Conservation (phyloP, 305 asterid species). For the Fraxinus platypoda region DNA sequence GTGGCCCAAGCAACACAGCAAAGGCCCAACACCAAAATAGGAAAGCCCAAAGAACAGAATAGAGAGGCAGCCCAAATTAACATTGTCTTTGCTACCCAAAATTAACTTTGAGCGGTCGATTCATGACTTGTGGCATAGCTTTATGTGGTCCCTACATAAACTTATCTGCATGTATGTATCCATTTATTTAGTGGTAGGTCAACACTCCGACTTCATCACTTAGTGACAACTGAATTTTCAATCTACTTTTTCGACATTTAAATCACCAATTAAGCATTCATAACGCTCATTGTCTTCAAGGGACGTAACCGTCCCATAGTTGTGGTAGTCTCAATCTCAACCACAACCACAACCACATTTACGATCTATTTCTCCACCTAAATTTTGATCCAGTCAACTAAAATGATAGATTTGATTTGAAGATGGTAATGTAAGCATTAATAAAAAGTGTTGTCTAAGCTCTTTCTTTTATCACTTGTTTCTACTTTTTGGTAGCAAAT, state of each 20-base stretch:
- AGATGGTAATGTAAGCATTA: background rate
- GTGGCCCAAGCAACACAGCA: too few species aligned
- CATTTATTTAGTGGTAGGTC: background rate
- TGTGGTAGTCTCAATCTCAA: background rate
- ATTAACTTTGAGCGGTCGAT: background rate
- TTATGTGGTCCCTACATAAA: background rate
- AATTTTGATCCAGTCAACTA: background rate
- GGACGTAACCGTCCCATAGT: background rate
- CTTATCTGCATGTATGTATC: background rate
- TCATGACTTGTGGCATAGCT: background rate
- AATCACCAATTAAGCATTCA: background rate
- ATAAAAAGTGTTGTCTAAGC: background rate
- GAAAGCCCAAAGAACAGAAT: too few species aligned
- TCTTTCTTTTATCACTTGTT: too few species aligned
- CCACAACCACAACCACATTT: background rate
- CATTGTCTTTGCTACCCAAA: background rate
- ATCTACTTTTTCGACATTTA: background rate
- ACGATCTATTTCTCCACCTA: background rate
- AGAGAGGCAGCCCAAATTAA: too few species aligned
- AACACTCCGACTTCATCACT: background rate
- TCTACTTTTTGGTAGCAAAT: background rate
- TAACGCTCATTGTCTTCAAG: background rate
- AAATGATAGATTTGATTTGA: background rate
- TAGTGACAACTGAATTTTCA: background rate
- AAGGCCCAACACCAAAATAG: too few species aligned